Evolutionary conservation across 164 flowering plant genomes (phyloP).

Genomic region (Malania oleifera): DNA sequence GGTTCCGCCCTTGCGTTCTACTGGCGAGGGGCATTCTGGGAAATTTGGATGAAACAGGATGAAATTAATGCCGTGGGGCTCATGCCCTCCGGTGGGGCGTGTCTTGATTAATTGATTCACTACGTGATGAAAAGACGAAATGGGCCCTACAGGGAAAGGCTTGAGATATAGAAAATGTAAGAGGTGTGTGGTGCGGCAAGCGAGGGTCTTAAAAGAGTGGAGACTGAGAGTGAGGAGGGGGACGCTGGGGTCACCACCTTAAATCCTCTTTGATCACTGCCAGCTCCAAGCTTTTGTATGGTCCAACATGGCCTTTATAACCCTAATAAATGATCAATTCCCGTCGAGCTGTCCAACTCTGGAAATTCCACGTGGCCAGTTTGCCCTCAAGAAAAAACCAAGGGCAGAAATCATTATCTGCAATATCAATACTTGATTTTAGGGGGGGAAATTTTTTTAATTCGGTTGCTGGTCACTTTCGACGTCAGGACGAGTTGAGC

Average conservation of each 20-base stretch:
- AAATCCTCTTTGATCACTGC: slow-evolving; percentile 23
- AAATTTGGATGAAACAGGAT: no score
- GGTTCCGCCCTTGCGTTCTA: neutral
- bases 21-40: no score
- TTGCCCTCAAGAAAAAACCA: no score
- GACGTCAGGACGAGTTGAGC: no score
- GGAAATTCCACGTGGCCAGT: neutral
- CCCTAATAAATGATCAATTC: slow-evolving; percentile 11
- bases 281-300: slow-evolving; percentile 23
- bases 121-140: slow-evolving; percentile 6
- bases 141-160: slow-evolving; percentile 2
- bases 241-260: slow-evolving; percentile 23
- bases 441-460: no score
- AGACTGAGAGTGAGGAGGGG: slow-evolving; percentile 12
- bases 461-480: no score
- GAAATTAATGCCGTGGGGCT: neutral
- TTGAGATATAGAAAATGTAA: neutral
- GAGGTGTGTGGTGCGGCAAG: slow-evolving; percentile 4
- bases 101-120: slow-evolving; percentile 7
- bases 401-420: no score
- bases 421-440: no score
- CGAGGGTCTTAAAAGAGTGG: slow-evolving; percentile 6
- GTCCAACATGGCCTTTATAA: slow-evolving; percentile 23
- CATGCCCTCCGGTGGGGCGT: no score
- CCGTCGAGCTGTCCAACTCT: slow-evolving; percentile 4